These are phyloP conservation scores for Cutaneotrichosporon mucoides DNA, from an alignment of 1,284 basidiomycete species.

Conservation along the genomic window DNA sequence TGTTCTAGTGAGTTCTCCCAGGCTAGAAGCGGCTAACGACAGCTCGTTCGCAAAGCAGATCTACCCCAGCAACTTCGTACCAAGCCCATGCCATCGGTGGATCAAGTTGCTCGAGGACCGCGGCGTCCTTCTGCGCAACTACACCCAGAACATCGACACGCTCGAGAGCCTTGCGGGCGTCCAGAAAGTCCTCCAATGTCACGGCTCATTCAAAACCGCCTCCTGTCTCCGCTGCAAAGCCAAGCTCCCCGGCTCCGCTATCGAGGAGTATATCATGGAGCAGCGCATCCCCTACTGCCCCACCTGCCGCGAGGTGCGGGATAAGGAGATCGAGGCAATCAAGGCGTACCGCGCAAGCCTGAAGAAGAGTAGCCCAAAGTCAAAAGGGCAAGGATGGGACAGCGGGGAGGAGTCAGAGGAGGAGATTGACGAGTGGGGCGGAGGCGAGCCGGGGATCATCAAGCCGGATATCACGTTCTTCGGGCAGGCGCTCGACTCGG, in stretches of 20 bases:
- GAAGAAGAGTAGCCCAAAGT: conserved; percentile 51
- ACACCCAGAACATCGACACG: conserved; percentile 62
- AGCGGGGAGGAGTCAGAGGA: conserved; percentile 48
- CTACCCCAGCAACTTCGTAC: conserved; percentile 44
- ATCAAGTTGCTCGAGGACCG: conserved; percentile 83
- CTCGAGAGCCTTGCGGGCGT: conserved; percentile 84
- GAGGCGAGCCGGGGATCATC: conserved; percentile 67
- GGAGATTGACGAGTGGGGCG: conserved; percentile 29
- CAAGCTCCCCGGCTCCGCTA: conserved; percentile 64
- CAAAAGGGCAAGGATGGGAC: conserved; percentile 32
- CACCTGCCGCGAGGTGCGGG: conserved; percentile 54
- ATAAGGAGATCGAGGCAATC: conserved; percentile 44
- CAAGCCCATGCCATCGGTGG: conserved; percentile 76
- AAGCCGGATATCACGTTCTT: conserved; percentile 98
- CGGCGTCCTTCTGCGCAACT: conserved; percentile 73
- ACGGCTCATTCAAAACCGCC: conserved; percentile 88
- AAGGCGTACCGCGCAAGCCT: conserved; percentile 38
- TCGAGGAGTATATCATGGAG: conserved; percentile 70
- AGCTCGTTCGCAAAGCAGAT: conserved; percentile 72
- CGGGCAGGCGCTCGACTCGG: conserved; percentile 79
- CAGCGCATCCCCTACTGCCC: conserved; percentile 69
- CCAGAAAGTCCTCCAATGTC: conserved; percentile 79
- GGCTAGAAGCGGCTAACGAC: too few species aligned
- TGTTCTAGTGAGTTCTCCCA: conserved; percentile 56
- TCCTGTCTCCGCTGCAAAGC: conserved; percentile 72